Evolutionary conservation across 495 filamentous ascomycete genomes (phyloP).

Genomic region (Podospora didyma): DNA sequence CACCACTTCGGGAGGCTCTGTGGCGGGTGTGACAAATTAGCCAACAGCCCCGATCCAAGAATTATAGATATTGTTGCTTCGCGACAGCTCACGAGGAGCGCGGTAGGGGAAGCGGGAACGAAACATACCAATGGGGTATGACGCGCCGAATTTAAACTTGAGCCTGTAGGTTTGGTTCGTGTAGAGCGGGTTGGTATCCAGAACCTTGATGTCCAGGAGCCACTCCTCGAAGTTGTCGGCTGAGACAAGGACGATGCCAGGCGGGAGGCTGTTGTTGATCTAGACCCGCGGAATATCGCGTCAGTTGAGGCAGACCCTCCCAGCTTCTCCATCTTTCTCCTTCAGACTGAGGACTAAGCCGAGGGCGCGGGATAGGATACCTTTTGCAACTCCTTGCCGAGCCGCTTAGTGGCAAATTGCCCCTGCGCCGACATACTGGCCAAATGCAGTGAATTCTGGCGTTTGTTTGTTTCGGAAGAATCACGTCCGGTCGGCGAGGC

Average conservation of each 20-base stretch:
- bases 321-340: not conserved
- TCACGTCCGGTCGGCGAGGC: not conserved
- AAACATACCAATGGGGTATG: conserved; percentile 82
- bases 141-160: conserved; percentile 76
- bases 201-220: conserved; percentile 86
- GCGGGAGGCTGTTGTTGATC: conserved; percentile 54
- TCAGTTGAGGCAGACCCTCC: not conserved
- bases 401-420: conserved; percentile 44
- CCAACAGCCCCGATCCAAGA: not conserved
- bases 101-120: not conserved
- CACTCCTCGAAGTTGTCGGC: conserved; percentile 84
- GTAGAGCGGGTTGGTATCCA: conserved; percentile 92
- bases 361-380: conserved; percentile 17
- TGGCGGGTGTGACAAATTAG: not conserved
- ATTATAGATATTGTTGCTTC: conserved; percentile 10
- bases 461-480: not conserved
- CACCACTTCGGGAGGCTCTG: conserved; percentile 89
- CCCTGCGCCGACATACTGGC: conserved; percentile 35
- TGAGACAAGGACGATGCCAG: conserved; percentile 75
- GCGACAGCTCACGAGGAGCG: not conserved
- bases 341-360: not conserved
- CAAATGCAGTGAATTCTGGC: not conserved
- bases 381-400: conserved; percentile 52
- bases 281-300: conserved; percentile 12
- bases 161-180: conserved; percentile 73